These are phyloP conservation scores for Geosmithia flava DNA, from an alignment of 2,329 filamentous ascomycete species.

Conservation along the genomic window DNA sequence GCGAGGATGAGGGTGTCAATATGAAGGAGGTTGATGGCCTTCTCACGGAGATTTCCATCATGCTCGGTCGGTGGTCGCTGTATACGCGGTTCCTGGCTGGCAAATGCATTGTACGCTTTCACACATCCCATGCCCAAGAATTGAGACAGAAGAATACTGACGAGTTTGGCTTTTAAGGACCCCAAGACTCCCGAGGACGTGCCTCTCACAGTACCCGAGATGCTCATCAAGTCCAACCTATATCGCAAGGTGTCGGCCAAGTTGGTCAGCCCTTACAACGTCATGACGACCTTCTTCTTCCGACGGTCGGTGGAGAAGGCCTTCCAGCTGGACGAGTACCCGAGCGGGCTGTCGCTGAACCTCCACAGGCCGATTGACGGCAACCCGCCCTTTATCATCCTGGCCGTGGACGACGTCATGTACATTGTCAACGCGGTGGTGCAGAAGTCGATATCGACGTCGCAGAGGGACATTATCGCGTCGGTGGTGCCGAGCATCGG, in stretches of 20 bases:
- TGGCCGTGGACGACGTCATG: conserved; percentile 97
- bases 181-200: conserved; percentile 37
- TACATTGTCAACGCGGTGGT: conserved; percentile 94
- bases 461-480: conserved; percentile 65
- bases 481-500: conserved; percentile 69
- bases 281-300: conserved; percentile 94
- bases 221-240: conserved; percentile 69
- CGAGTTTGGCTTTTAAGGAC: conserved; percentile 24
- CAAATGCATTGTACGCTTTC: conserved; percentile 61
- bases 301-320: conserved; percentile 92
- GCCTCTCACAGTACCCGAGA: conserved; percentile 54
- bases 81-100: conserved; percentile 81
- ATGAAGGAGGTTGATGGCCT: conserved; percentile 93
- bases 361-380: conserved; percentile 58
- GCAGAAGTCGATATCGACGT: conserved; percentile 75
- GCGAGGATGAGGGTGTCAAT: conserved; percentile 86
- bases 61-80: conserved; percentile 87
- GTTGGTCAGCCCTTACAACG: conserved; percentile 71
- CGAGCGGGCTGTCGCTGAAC: conserved; percentile 66
- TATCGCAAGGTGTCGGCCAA: conserved; percentile 64
- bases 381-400: conserved; percentile 83
- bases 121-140: background rate
- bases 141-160: background rate
- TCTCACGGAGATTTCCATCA: conserved; percentile 77
- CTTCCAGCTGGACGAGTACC: conserved; percentile 89